Base-by-base conservation (phyloP, 2,329 filamentous ascomycete species). In the Sphaerostilbella broomeana region DNA sequence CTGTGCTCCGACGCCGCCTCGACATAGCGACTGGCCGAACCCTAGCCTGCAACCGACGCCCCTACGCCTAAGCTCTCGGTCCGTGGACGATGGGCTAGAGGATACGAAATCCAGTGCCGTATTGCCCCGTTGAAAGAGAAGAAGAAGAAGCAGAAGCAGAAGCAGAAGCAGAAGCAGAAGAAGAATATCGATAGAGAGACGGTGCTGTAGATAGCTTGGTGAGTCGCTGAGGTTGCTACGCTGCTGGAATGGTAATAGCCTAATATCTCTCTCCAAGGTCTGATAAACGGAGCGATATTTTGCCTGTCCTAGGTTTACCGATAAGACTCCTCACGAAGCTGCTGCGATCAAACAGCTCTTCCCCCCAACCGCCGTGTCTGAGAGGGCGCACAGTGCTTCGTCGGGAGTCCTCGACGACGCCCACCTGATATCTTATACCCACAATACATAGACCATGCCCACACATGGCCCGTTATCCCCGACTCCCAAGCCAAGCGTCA, bases 391-490 rank as follows among this genome's bases (percentile, higher is more conserved):
- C n/a, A n/a, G n/a, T n/a, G n/a, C n/a, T n/a, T n/a, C n/a, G n/a
- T n/a, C n/a, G n/a, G n/a, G n/a, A n/a, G 13, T 16, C 15, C 31
- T 15, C 16, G 19, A 34, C 16, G 20, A 24, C 31, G 18, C 20
- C 20, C 31, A 19, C 18, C n/a, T 10, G 31, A 19, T 34, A 10
- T 19, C 31, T 19, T 16, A 3, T 8, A 17, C 27, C 18, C 18
- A n/a, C n/a, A n/a, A n/a, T 34, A n/a, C 15, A 22, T 12, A 36
- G 35, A 43, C 35, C 43, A 45, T 45, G 40, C 31, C 40, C 40
- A 35, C 43, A 24, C 39, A 43, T 72, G 71, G 65, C 65, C 69
- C 73, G 54, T 65, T 69, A 43, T 71, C 72, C 43, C 68, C 70
- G 49, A 62, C 60, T 50, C 58, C 65, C 29, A 67, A 75, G 50